Base-by-base conservation (phyloP, 2,329 filamentous ascomycete species). In the Aspergillus persii region DNA sequence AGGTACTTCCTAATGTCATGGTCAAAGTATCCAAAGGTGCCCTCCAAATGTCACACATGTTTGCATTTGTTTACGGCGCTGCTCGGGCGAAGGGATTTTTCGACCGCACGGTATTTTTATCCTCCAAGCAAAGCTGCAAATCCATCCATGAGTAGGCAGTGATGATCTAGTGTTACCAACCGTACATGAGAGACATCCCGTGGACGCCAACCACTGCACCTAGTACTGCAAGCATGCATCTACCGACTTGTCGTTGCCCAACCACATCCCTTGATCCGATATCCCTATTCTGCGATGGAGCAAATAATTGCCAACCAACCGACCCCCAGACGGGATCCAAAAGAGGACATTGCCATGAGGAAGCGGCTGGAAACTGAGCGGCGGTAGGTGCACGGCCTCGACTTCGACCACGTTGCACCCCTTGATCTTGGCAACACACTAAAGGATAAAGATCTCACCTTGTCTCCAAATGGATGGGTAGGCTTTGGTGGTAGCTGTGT, bases 381-480 rank as follows among this genome's bases (percentile, higher is more conserved):
- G 48, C 27, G 26, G 27, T n/a, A 26, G 50, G 48, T 56, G 63
- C 65, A 66, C 62, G 62, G 63, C 58, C 62, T 65, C 53, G 60
- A 61, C 58, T 61, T 59, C 62, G 47, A 50, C 65, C 65, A 67
- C 65, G 65, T 67, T 67, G 60, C 57, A 58, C 59, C 65, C 65
- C 61, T 67, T 61, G 60, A 66, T 65, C 65, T 67, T 67, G 64
- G 65, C 65, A 67, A 54, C 54, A 62, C 59, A 58, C 64, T 66
- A 66, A 7, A 67, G 58, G 65, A 67, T 67, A 67, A 67, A 65
- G 65, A 67, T 67, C 65, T 67, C 63, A 67, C 63, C 55, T 23
- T 51, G 59, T 33, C 57, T 59, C 61, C 61, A 56, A 56, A 50
- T 48, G 49, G 57, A 54, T 55, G 60, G 63, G 51, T 54, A 59